phyloP scores from a whole-genome alignment of 2,329 filamentous ascomycete genomes.

The Hymenoscyphus fraxineus region DNA sequence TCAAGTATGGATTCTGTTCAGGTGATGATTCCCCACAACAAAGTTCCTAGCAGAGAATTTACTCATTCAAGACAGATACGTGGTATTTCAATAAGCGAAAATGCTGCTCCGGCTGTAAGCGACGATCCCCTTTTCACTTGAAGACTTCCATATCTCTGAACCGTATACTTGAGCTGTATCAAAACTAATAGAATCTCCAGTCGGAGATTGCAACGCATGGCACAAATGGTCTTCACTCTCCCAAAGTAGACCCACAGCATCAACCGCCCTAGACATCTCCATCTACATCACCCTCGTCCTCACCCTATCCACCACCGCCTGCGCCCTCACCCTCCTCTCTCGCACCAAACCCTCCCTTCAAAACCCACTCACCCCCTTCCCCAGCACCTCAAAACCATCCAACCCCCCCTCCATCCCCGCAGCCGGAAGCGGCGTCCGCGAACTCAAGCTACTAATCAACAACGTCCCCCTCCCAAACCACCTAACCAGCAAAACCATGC shows the following conservation, averaged over 20 bases:
- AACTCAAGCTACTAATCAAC: background rate
- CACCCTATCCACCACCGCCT: background rate
- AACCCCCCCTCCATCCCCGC: background rate
- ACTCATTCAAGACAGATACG: background rate
- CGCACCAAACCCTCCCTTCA: background rate
- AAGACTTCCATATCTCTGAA: background rate
- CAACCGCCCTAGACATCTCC: background rate
- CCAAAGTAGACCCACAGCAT: background rate
- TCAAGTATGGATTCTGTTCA: background rate
- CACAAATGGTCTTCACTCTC: background rate
- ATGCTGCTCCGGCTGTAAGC: background rate
- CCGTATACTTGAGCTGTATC: background rate
- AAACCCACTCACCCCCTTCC: no score
- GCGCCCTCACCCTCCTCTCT: background rate
- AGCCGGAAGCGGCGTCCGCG: background rate
- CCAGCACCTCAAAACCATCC: no score
- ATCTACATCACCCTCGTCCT: background rate
- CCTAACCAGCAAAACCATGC: background rate
- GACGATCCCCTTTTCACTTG: background rate
- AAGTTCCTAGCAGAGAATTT: background rate
- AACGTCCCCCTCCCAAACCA: background rate
- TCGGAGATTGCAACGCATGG: background rate
- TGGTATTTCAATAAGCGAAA: background rate
- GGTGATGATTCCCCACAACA: background rate
- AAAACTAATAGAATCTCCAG: background rate